A percentile compares a stretch with the other conserved stretches of the same genome.
These are phyloP conservation scores for Zelonia costaricensis DNA, from an alignment of 208 protist genomes.

Conservation along the genomic window DNA sequence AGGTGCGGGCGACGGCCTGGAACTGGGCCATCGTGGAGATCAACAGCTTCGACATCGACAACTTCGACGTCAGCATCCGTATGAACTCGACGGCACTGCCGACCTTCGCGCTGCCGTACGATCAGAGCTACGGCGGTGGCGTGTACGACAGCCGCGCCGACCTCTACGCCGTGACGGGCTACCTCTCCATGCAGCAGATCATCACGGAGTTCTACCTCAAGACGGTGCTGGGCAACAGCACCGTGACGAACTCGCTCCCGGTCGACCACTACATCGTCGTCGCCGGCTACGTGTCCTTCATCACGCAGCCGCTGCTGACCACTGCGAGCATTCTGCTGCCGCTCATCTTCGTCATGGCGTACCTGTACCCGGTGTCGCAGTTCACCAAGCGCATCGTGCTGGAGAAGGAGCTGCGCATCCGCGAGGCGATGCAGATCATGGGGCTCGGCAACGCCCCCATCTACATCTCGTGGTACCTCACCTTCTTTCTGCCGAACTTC, in stretches of 20 bases:
- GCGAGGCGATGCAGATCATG: constrained; percentile 85
- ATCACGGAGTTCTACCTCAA: constrained; percentile 34
- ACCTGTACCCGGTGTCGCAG: constrained; percentile 70
- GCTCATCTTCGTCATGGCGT: constrained; percentile 63
- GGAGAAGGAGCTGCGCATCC: constrained; percentile 80
- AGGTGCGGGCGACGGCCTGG: constrained; percentile 12
- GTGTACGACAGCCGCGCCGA: constrained; percentile 25
- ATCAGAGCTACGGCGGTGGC: constrained; percentile 14
- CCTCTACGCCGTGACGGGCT: constrained; percentile 27
- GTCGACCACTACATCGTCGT: constrained; percentile 39
- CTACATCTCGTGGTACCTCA: constrained; percentile 41
- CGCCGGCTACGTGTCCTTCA: constrained; percentile 35
- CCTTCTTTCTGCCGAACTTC: constrained; percentile 44
- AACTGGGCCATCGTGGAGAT: constrained; percentile 53
- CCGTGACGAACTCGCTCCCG: constrained; percentile 6
- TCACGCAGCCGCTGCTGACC: constrained; percentile 47
- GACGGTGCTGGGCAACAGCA: constrained; percentile 19
- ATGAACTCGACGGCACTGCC: constrained; percentile 50
- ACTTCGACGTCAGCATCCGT: constrained; percentile 50
- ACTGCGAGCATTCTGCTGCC: constrained; percentile 39
- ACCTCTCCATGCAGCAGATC: constrained; percentile 41
- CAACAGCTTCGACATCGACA: constrained; percentile 28
- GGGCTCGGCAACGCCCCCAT: constrained; percentile 56
- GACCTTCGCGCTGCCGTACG: constrained; percentile 35
- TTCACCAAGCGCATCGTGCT: constrained; percentile 70